Conservation (phyloP, 768 basidiomycete species). For the Rhodotorula paludigena region DNA sequence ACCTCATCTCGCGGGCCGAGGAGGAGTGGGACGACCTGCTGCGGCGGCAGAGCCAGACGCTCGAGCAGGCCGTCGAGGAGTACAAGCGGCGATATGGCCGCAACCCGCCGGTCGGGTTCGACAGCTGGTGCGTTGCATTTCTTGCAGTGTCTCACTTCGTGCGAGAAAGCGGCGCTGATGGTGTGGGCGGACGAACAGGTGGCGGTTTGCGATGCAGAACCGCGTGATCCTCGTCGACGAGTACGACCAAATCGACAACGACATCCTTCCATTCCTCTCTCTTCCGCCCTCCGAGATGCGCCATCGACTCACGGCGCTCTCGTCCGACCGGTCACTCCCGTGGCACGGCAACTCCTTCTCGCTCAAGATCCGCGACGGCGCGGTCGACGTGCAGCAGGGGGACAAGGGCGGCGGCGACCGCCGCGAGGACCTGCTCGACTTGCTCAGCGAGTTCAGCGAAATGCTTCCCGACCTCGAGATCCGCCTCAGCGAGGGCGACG, state of each 20-base stretch:
- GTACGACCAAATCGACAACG: conserved; percentile 52
- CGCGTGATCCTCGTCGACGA: conserved; percentile 79
- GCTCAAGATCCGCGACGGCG: conserved; percentile 6
- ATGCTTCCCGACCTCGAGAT: conserved; percentile 20
- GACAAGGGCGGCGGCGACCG: not conserved
- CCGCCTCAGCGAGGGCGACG: conserved; percentile 29
- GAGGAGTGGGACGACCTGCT: conserved; percentile 55
- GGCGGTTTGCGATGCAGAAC: conserved; percentile 52
- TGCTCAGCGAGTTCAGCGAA: conserved; percentile 18
- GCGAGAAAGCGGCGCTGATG: not conserved
- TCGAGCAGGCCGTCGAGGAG: conserved; percentile 71
- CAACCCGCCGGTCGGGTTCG: conserved; percentile 82
- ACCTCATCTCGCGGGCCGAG: conserved; percentile 51
- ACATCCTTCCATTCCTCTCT: conserved; percentile 53
- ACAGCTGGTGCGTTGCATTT: conserved; percentile 69
- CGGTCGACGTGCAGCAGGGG: not conserved
- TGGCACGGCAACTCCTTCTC: conserved; percentile 19
- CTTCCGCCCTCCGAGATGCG: conserved; percentile 39
- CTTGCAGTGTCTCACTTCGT: not conserved
- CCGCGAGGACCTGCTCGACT: conserved; percentile 23
- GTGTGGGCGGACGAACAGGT: not conserved
- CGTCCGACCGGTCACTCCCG: conserved; percentile 14
- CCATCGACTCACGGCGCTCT: conserved; percentile 16
- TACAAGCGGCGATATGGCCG: conserved; percentile 72
- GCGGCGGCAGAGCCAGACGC: conserved; percentile 68